Evolutionary conservation across 2,329 filamentous ascomycete species (phyloP).

Genomic region (Talaromyces funiculosus): DNA sequence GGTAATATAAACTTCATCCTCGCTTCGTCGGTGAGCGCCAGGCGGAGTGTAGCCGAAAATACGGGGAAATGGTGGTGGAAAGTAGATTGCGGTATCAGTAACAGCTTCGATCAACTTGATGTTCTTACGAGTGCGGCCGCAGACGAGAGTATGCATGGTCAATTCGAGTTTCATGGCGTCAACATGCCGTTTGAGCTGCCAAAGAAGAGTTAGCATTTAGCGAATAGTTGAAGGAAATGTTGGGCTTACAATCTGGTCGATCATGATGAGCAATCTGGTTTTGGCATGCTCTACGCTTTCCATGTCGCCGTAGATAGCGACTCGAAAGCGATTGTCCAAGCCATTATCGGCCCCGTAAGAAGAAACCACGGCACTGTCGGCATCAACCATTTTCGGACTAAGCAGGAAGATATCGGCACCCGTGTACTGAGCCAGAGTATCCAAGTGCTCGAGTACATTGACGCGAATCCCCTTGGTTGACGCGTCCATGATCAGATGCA

Average conservation of each 20-base stretch:
- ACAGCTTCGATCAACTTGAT: constrained; percentile 96
- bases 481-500: constrained; percentile 78
- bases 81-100: constrained; percentile 96
- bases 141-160: constrained; percentile 84
- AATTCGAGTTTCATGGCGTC: constrained; percentile 78
- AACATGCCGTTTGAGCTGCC: constrained; percentile 56
- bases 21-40: constrained; percentile 72
- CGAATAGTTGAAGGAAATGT: constrained; percentile 6
- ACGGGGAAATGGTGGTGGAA: constrained; percentile 86
- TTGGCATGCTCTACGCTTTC: constrained; percentile 96
- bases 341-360: constrained; percentile 71
- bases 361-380: constrained; percentile 67
- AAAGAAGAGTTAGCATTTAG: constrained; percentile 14
- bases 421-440: constrained; percentile 79
- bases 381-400: constrained; percentile 76
- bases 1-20: constrained; percentile 91
- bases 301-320: constrained; percentile 92
- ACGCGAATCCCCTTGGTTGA: constrained; percentile 62
- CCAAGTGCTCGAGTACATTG: constrained; percentile 74
- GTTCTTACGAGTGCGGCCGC: constrained; percentile 89
- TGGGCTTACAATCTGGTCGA: constrained; percentile 75
- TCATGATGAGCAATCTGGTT: constrained; percentile 91
- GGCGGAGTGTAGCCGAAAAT: constrained; percentile 86
- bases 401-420: constrained; percentile 96
- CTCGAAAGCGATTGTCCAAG: constrained; percentile 79